Evolutionary conservation across 352 stramenopile genomes (phyloP).

Genomic region (Phytophthora colocasiae): DNA sequence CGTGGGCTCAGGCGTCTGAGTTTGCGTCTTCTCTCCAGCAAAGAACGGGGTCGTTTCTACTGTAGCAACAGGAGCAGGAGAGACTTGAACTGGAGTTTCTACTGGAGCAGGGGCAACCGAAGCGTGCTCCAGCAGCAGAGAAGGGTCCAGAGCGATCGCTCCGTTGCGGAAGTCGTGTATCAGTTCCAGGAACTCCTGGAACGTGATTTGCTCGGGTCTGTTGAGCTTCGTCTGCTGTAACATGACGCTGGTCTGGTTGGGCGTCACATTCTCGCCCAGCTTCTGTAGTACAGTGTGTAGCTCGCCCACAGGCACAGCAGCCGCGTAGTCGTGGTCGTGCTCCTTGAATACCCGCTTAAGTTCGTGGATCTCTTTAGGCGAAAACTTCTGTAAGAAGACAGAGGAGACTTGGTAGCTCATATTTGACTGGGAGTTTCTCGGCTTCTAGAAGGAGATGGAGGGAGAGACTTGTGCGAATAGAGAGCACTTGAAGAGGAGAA

Average conservation of each 20-base stretch:
- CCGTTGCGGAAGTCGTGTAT: conserved; percentile 78
- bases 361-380: conserved; percentile 89
- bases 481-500: neutral
- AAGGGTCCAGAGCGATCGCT: conserved; percentile 61
- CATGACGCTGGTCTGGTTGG: conserved; percentile 63
- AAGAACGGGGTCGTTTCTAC: conserved; percentile 30
- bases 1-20: conserved; percentile 17
- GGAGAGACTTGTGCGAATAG: neutral
- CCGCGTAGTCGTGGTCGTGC: conserved; percentile 77
- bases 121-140: conserved; percentile 50
- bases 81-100: neutral
- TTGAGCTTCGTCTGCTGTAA: conserved; percentile 68
- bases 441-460: neutral
- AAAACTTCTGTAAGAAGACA: conserved; percentile 87
- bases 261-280: conserved; percentile 83
- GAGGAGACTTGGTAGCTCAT: conserved; percentile 91
- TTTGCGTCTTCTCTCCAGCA: conserved; percentile 26
- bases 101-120: conserved; percentile 36
- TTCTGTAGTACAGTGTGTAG: conserved; percentile 73
- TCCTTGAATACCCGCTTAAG: conserved; percentile 89
- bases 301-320: conserved; percentile 56
- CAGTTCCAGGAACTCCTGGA: conserved; percentile 86
- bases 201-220: conserved; percentile 60
- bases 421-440: conserved; percentile 1
- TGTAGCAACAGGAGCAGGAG: conserved; percentile 19